Percentiles rank a stretch among this genome's conserved stretches.
These are phyloP conservation scores for Serendipita vermifera DNA, from an alignment of 768 basidiomycete genomes.

Conservation along the genomic window DNA sequence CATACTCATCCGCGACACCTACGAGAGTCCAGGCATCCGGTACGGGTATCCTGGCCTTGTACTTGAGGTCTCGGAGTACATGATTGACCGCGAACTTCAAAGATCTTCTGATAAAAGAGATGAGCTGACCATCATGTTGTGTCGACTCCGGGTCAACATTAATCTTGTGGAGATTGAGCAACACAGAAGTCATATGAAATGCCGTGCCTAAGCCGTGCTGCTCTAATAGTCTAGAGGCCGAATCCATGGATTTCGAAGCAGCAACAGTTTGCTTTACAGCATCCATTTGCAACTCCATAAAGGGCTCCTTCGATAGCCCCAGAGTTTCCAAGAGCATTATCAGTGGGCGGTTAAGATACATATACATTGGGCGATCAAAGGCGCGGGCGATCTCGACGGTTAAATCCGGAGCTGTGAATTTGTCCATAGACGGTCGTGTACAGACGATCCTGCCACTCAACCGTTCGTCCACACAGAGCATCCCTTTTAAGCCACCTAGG, in stretches of 20 bases:
- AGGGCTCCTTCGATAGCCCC: slow-evolving; percentile 41
- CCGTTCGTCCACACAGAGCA: slow-evolving; percentile 46
- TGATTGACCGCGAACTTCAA: slow-evolving; percentile 46
- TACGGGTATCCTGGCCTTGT: slow-evolving; percentile 52
- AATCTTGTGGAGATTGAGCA: slow-evolving; percentile 40
- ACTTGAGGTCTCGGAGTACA: slow-evolving; percentile 51
- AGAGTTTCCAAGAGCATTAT: slow-evolving; percentile 55
- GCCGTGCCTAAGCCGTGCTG: slow-evolving; percentile 44
- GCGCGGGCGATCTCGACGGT: slow-evolving; percentile 51
- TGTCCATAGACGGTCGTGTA: slow-evolving; percentile 51
- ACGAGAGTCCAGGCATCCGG: slow-evolving; percentile 53
- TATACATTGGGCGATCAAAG: slow-evolving; percentile 46
- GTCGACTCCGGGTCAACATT: slow-evolving; percentile 24
- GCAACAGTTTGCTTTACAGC: slow-evolving; percentile 37
- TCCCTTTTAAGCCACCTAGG: slow-evolving; percentile 46
- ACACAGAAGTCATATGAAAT: slow-evolving; percentile 41
- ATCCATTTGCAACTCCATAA: slow-evolving; percentile 39
- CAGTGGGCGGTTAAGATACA: slow-evolving; percentile 48
- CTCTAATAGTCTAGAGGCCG: slow-evolving; percentile 40
- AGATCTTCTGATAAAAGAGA: slow-evolving; percentile 41
- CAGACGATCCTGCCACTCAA: slow-evolving; percentile 39
- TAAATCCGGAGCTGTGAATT: slow-evolving; percentile 39
- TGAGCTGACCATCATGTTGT: slow-evolving; percentile 19
- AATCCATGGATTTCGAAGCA: slow-evolving; percentile 23
- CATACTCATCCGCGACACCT: slow-evolving; percentile 55